These are phyloP conservation scores for Podila verticillata DNA, from an alignment of 192 early-diverging fungal species.

Conservation along the genomic window DNA sequence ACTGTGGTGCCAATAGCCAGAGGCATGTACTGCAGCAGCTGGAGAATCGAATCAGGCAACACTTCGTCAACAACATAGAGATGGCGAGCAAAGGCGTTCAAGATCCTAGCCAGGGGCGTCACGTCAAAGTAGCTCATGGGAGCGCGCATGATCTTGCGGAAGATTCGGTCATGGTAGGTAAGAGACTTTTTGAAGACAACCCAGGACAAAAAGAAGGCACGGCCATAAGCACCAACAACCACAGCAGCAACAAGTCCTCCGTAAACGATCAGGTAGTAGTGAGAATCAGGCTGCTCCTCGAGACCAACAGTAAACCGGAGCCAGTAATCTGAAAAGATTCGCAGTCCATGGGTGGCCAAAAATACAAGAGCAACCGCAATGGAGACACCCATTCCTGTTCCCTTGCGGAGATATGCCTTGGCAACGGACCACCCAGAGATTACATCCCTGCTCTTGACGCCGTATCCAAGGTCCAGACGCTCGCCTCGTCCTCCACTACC, in stretches of 20 bases:
- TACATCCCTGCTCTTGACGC: constrained; percentile 43
- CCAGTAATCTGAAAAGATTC: constrained; percentile 67
- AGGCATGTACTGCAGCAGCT: constrained; percentile 50
- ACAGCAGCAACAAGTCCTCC: constrained; percentile 61
- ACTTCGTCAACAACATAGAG: constrained; percentile 53
- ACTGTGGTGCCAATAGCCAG: constrained; percentile 62
- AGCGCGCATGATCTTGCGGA: constrained; percentile 72
- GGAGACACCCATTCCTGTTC: constrained; percentile 59
- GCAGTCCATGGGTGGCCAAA: constrained; percentile 67
- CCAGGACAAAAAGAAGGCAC: constrained; percentile 64
- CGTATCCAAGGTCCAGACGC: constrained; percentile 41
- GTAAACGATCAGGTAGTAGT: constrained; percentile 65
- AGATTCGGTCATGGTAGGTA: constrained; percentile 63
- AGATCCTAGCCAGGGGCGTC: constrained; percentile 73
- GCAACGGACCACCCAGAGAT: constrained; percentile 41
- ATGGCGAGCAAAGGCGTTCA: constrained; percentile 68
- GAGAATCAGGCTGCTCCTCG: constrained; percentile 36
- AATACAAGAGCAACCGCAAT: constrained; percentile 61
- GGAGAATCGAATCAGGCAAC: constrained; percentile 47
- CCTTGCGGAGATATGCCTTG: constrained; percentile 52
- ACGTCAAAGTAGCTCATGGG: constrained; percentile 77
- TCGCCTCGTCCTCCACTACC: constrained; percentile 50
- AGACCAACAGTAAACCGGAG: constrained; percentile 43
- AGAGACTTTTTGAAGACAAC: constrained; percentile 61
- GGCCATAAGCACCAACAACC: constrained; percentile 60